A percentile compares a stretch with the other conserved stretches of the same genome.
These are phyloP conservation scores for Phlebiopsis flavidoalba DNA, from an alignment of 768 basidiomycete species.

Conservation along the genomic window DNA sequence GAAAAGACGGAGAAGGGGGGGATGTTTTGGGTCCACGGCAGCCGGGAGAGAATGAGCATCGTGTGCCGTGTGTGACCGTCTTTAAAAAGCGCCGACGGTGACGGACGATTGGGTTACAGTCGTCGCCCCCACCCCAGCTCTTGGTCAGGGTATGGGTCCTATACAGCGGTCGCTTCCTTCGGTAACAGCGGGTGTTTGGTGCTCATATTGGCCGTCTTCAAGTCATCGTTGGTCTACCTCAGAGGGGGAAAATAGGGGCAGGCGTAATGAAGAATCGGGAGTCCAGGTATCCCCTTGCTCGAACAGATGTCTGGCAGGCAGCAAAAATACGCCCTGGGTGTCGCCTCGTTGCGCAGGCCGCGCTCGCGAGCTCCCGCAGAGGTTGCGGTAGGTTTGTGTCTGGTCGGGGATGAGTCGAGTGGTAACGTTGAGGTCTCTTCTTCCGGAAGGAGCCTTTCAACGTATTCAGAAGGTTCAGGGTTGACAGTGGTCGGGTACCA, in stretches of 20 bases:
- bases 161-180: constrained; percentile 56
- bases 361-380: constrained; percentile 7
- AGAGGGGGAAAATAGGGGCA: not conserved
- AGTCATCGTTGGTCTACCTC: not conserved
- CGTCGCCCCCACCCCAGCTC: constrained; percentile 20
- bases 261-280: constrained; percentile 32
- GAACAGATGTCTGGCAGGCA: constrained; percentile 13
- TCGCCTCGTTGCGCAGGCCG: constrained; percentile 5
- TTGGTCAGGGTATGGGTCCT: constrained; percentile 44
- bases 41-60: constrained; percentile 60
- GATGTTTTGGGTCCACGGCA: constrained; percentile 59
- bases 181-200: constrained; percentile 35
- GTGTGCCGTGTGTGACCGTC: constrained; percentile 46
- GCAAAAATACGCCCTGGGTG: constrained; percentile 10
- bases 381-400: not conserved
- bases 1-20: constrained; percentile 56
- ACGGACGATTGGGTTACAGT: constrained; percentile 62
- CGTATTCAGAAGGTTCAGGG: too few species aligned
- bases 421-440: not conserved
- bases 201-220: constrained; percentile 5
- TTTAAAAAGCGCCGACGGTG: constrained; percentile 19
- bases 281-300: constrained; percentile 13
- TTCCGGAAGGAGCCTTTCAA: not conserved
- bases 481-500: too few species aligned
- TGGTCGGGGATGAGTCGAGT: not conserved